phyloP scores from a whole-genome alignment of 768 basidiomycete species.

The Kwoniella mangroviensis region DNA sequence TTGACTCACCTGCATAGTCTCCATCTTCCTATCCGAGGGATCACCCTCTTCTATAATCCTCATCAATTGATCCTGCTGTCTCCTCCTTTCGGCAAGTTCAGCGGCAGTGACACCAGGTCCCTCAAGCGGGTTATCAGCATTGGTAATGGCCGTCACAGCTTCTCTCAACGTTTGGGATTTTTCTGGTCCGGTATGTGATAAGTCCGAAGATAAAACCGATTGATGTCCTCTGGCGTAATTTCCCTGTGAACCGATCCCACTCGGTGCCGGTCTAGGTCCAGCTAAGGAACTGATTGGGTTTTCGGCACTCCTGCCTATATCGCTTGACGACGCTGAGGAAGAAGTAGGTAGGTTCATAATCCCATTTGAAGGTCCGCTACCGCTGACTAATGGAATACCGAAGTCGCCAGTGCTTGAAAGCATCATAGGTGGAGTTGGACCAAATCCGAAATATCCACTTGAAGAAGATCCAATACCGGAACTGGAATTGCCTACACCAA shows the following conservation, averaged over 20 bases:
- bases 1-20: slow-evolving; percentile 42
- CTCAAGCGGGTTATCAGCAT: slow-evolving; percentile 22
- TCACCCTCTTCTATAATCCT: slow-evolving; percentile 26
- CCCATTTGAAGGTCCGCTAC: background rate
- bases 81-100: slow-evolving; percentile 30
- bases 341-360: too few species aligned
- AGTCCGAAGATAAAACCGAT: slow-evolving; percentile 4
- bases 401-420: background rate
- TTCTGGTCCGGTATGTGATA: background rate
- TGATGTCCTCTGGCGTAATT: slow-evolving; percentile 17
- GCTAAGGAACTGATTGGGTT: slow-evolving; percentile 16
- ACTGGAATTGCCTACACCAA: too few species aligned
- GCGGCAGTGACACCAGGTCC: slow-evolving; percentile 31
- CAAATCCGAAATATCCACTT: background rate
- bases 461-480: background rate
- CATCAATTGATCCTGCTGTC: slow-evolving; percentile 24
- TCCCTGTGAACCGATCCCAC: background rate
- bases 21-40: slow-evolving; percentile 28
- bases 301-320: background rate
- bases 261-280: slow-evolving; percentile 8
- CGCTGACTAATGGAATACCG: background rate
- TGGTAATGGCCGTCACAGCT: slow-evolving; percentile 25
- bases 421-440: background rate
- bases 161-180: background rate
- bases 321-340: background rate